Evolutionary conservation across 495 filamentous ascomycete genomes (phyloP).

Genomic region (Lindgomyces ingoldianus): DNA sequence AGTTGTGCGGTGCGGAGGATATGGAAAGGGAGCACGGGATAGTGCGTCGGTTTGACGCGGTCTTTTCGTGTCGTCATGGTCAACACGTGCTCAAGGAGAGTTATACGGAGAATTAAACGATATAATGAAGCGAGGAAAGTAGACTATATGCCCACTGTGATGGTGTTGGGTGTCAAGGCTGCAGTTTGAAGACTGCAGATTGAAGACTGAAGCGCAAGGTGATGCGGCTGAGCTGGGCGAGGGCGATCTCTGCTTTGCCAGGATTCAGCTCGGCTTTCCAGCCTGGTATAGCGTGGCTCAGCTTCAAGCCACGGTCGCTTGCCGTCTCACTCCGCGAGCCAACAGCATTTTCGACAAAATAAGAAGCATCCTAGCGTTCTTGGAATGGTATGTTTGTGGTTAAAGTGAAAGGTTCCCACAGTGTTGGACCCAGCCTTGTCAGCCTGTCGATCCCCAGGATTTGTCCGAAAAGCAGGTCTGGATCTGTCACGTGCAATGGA

Average conservation of each 20-base stretch:
- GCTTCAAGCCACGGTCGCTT: conserved; percentile 12
- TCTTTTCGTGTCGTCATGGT: conserved; percentile 43
- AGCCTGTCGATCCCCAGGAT: too few relatives aligned
- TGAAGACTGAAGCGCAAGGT: not conserved
- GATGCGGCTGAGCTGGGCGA: not conserved
- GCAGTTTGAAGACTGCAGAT: too few relatives aligned
- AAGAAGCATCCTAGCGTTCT: not conserved
- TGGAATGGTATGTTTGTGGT: not conserved
- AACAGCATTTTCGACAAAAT: conserved; percentile 1
- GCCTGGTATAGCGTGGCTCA: not conserved
- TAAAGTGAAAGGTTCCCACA: not conserved
- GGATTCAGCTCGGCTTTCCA: too few relatives aligned
- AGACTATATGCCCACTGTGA: too few relatives aligned
- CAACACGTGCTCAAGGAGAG: not conserved
- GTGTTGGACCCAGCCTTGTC: too few relatives aligned
- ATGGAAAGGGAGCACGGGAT: conserved; percentile 62
- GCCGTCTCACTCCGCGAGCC: not conserved
- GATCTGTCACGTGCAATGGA: too few relatives aligned
- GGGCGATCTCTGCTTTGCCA: not conserved
- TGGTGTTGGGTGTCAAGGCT: too few relatives aligned
- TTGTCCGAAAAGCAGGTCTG: too few relatives aligned
- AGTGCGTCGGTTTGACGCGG: conserved; percentile 54
- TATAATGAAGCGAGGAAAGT: not conserved
- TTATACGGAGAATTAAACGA: conserved; percentile 36
- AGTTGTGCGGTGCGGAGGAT: conserved; percentile 54